Conservation (phyloP, 257 asterid species). For the Jacaranda copaia region DNA sequence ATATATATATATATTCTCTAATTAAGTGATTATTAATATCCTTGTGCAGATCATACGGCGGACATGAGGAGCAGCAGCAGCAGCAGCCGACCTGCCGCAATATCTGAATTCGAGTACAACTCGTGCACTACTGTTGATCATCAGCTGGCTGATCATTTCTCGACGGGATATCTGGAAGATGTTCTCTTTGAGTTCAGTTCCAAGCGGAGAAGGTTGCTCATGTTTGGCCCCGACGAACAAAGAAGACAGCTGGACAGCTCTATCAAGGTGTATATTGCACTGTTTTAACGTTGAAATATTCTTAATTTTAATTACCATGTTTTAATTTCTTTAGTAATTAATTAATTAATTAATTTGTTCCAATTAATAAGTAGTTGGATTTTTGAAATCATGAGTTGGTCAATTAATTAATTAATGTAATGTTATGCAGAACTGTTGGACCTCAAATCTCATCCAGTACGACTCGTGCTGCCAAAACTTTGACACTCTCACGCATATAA, state of each 20-base stretch:
- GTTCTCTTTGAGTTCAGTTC: conserved; percentile 77
- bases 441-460: conserved; percentile 46
- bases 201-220: conserved; percentile 65
- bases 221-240: no score
- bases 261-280: no score
- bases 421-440: conserved; percentile 46
- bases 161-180: conserved; percentile 91
- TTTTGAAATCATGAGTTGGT: background rate
- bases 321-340: no score
- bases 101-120: no score
- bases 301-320: no score
- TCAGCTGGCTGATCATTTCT: conserved; percentile 41
- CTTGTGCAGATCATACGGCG: no score
- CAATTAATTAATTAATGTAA: no score
- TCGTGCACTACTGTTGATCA: no score
- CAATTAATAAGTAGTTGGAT: background rate
- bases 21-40: no score
- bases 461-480: conserved; percentile 37
- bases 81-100: background rate
- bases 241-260: background rate
- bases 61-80: conserved; percentile 29
- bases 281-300: no score
- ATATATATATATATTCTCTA: no score
- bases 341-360: no score
- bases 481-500: conserved; percentile 44